Percentiles rank a stretch among this genome's conserved stretches.
phyloP scores from a whole-genome alignment of 2,329 filamentous ascomycete genomes.

The Byssochlamys sp. region DNA sequence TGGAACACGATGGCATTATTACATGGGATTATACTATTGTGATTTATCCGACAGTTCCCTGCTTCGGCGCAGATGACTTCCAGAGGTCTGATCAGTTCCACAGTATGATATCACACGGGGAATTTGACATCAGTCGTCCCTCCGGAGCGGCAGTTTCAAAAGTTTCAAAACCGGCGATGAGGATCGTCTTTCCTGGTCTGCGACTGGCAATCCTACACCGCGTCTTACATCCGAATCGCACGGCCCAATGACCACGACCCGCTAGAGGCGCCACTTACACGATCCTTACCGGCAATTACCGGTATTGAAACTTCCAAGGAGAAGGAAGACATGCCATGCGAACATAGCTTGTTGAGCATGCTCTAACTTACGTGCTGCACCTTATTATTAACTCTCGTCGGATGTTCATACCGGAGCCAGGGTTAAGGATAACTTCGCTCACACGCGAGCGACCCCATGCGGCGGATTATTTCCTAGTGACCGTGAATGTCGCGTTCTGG shows the following conservation, averaged over 20 bases:
- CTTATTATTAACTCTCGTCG: neutral
- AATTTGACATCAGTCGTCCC: neutral
- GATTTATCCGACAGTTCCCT: neutral
- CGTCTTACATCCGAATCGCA: neutral
- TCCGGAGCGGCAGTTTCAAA: neutral
- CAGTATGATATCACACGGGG: neutral
- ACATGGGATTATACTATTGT: neutral
- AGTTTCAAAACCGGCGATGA: neutral
- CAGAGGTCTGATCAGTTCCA: neutral
- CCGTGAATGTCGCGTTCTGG: neutral
- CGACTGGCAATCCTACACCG: neutral
- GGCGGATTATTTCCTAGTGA: neutral
- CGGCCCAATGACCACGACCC: neutral
- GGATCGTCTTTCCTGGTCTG: neutral
- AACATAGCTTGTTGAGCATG: neutral
- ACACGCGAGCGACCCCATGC: neutral
- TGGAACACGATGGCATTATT: neutral
- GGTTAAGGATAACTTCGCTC: neutral
- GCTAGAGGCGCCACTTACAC: neutral
- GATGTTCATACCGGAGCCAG: neutral
- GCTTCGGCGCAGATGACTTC: neutral
- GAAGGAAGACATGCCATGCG: neutral
- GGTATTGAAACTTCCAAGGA: neutral
- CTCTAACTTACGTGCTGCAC: no score
- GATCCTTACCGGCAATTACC: neutral